A percentile compares a stretch with the other conserved stretches of the same genome.
phyloP scores from a whole-genome alignment of 2,329 filamentous ascomycete species.

The Xylaria sp. region DNA sequence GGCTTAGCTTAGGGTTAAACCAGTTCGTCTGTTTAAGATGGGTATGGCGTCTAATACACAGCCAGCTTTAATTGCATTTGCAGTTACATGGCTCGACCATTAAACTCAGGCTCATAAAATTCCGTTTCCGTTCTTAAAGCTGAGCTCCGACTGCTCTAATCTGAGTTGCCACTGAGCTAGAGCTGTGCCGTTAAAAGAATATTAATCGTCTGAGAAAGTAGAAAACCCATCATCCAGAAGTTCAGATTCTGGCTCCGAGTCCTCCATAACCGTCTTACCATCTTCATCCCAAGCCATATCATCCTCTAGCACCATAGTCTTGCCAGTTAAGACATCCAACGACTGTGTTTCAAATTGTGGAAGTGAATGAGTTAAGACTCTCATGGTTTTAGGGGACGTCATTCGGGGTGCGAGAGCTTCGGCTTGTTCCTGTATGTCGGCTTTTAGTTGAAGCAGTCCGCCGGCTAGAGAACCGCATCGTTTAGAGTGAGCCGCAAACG shows the following conservation, averaged over 20 bases:
- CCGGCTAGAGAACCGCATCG: conserved; percentile 1
- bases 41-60: too few species aligned
- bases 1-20: too few species aligned
- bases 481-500: conserved; percentile 2
- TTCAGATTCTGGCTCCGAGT: not conserved
- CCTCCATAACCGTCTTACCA: conserved; percentile 1
- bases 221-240: not conserved
- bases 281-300: conserved; percentile 17
- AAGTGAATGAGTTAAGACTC: conserved; percentile 11
- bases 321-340: conserved; percentile 18
- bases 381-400: conserved; percentile 10
- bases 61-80: too few species aligned
- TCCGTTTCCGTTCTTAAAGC: too few species aligned
- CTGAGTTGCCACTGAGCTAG: too few species aligned
- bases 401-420: conserved; percentile 11
- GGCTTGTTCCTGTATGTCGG: conserved; percentile 5
- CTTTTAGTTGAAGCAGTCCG: conserved; percentile 5
- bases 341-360: conserved; percentile 5
- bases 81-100: too few species aligned
- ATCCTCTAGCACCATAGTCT: conserved; percentile 6
- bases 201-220: not conserved
- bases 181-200: too few species aligned
- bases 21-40: too few species aligned
- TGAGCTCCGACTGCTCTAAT: too few species aligned
- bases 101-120: too few species aligned